Conservation (phyloP, 208 protist genomes). For the Leishmania turanica region DNA sequence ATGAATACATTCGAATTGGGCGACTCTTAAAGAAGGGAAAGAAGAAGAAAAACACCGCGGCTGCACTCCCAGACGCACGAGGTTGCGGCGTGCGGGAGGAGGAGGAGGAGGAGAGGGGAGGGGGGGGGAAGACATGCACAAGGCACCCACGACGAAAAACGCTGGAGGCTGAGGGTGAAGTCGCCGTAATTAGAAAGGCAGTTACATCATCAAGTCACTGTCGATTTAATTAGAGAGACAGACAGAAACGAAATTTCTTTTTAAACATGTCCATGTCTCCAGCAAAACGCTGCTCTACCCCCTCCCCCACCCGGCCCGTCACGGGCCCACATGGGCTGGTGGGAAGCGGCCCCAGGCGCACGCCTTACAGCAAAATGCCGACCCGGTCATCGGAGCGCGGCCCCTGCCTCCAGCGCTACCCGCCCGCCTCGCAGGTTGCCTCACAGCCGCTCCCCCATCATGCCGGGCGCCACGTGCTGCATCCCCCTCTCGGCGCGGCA, state of each 20-base stretch:
- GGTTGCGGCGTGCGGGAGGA: background rate
- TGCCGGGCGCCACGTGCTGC: no score
- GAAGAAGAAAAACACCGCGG: background rate
- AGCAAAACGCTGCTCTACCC: no score
- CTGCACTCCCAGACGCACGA: background rate
- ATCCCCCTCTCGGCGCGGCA: no score
- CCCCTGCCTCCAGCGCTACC: no score
- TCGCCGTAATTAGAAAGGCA: background rate
- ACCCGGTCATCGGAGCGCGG: background rate
- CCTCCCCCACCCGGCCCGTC: no score
- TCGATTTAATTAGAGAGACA: background rate
- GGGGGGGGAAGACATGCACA: background rate
- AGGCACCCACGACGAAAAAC: background rate
- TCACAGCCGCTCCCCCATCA: no score
- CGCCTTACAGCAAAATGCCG: background rate
- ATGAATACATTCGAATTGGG: background rate
- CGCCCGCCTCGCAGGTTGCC: background rate
- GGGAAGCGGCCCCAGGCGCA: background rate
- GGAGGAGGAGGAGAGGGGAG: background rate
- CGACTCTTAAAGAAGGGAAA: background rate
- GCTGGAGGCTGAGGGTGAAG: background rate
- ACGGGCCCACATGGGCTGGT: no score
- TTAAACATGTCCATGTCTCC: no score
- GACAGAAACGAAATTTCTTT: no score
- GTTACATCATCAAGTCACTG: background rate